A percentile compares a stretch with the other conserved stretches of the same genome.
Conservation (phyloP, 805 yeast genomes). For the Yarrowia sp. region DNA sequence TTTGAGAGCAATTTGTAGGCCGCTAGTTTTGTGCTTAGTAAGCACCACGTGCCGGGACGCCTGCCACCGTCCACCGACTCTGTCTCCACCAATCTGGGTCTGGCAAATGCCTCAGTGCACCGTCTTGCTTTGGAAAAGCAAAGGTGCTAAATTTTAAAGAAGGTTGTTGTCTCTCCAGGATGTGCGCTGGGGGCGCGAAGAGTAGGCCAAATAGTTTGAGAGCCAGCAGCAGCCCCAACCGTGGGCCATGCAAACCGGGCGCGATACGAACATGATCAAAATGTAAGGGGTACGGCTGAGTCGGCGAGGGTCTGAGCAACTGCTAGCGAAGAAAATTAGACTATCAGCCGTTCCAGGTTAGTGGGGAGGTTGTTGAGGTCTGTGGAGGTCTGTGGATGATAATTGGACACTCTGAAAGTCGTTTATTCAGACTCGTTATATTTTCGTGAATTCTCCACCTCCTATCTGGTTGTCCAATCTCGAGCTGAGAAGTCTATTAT, state of each 20-base stretch:
- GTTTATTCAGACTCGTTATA: too few relatives aligned
- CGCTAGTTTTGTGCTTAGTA: not conserved
- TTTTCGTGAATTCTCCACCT: too few relatives aligned
- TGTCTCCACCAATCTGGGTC: not conserved
- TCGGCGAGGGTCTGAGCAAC: too few relatives aligned
- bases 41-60: not conserved
- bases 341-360: too few relatives aligned
- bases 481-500: slow-evolving; percentile 16
- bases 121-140: not conserved
- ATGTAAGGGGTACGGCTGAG: slow-evolving; percentile 6
- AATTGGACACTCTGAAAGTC: too few relatives aligned
- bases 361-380: too few relatives aligned
- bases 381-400: too few relatives aligned
- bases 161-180: not conserved
- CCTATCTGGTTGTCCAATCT: slow-evolving; percentile 1
- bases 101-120: slow-evolving; percentile 1
- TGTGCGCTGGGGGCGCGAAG: not conserved
- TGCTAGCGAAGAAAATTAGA: too few relatives aligned
- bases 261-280: slow-evolving; percentile 21
- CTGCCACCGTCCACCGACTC: too few relatives aligned
- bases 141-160: not conserved
- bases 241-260: not conserved
- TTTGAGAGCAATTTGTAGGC: too few relatives aligned
- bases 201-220: not conserved
- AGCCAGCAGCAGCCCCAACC: slow-evolving; percentile 5